Conservation (phyloP, 2,329 filamentous ascomycete genomes). For the Trichoderma asperellum region DNA sequence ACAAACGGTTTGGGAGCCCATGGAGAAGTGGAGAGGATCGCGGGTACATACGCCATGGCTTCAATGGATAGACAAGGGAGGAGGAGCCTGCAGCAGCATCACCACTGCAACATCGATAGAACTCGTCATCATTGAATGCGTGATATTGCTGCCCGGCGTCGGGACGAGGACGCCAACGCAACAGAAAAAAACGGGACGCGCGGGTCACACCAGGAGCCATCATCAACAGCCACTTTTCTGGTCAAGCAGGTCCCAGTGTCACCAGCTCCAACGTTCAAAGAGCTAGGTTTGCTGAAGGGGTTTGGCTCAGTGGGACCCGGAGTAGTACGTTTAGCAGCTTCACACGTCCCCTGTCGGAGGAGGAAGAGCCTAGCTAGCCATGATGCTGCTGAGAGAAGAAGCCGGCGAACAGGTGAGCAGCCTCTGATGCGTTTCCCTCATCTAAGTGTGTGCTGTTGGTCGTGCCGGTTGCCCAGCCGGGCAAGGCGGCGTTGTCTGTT, state of each 20-base stretch:
- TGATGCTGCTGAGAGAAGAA: neutral
- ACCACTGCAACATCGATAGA: slow-evolving; percentile 3
- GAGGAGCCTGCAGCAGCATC: neutral
- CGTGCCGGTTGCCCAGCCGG: slow-evolving; percentile 18
- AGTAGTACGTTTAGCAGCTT: neutral
- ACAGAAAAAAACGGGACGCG: slow-evolving; percentile 25
- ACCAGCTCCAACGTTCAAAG: neutral
- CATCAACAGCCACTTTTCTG: slow-evolving; percentile 21
- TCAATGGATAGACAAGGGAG: slow-evolving; percentile 12
- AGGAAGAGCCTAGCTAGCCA: neutral
- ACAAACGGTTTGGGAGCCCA: neutral
- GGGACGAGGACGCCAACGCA: slow-evolving; percentile 9
- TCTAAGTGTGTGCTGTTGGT: slow-evolving; percentile 32
- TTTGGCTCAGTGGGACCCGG: neutral
- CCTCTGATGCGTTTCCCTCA: slow-evolving; percentile 14
- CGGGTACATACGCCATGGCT: slow-evolving; percentile 9
- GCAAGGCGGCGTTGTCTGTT: slow-evolving; percentile 23
- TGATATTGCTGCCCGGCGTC: slow-evolving; percentile 15
- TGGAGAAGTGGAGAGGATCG: slow-evolving; percentile 20
- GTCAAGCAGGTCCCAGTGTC: neutral
- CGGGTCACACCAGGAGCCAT: slow-evolving; percentile 27
- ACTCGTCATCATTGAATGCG: slow-evolving; percentile 12
- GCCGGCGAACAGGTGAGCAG: slow-evolving; percentile 9
- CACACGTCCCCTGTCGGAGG: neutral
- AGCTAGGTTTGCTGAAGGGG: neutral